A percentile compares a stretch with the other conserved stretches of the same genome.
Evolutionary conservation across 139 green algal species (phyloP).

Genomic region (Zygnema circumcarinatum): DNA sequence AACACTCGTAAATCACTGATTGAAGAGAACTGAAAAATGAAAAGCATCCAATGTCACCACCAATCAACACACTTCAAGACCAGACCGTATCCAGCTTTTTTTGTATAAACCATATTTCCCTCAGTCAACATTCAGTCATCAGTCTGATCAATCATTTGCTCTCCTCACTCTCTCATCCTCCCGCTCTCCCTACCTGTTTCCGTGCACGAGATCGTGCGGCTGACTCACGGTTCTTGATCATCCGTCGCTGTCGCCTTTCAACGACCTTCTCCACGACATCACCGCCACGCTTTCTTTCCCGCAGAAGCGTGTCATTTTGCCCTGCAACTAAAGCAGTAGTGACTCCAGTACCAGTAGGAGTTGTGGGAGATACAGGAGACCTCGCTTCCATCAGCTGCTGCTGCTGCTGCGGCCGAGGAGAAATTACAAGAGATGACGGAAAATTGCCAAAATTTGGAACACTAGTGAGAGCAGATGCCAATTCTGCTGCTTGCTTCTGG

Average conservation of each 20-base stretch:
- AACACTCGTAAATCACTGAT: too few species aligned
- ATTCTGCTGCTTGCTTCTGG: conserved; percentile 19
- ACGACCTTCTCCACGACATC: conserved; percentile 37
- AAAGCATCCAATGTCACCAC: too few species aligned
- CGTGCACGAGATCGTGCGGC: conserved; percentile 49
- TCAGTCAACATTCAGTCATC: too few species aligned
- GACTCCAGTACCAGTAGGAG: background rate
- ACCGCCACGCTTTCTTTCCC: conserved; percentile 15
- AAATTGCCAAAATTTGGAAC: background rate
- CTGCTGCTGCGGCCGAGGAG: background rate
- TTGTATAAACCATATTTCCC: too few species aligned
- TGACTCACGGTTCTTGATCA: conserved; percentile 62
- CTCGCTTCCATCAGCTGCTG: background rate
- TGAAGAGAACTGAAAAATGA: too few species aligned
- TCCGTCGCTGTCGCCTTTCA: conserved; percentile 48
- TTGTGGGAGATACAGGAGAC: background rate
- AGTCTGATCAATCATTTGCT: too few species aligned
- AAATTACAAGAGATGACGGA: background rate
- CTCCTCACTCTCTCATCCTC: too few species aligned
- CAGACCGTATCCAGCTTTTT: too few species aligned
- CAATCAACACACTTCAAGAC: too few species aligned
- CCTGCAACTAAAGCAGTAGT: background rate
- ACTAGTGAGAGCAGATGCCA: conserved; percentile 5
- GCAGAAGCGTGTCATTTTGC: background rate
- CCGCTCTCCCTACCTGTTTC: conserved; percentile 51